These are phyloP conservation scores for Hypoxylon intermedium DNA, from an alignment of 495 filamentous ascomycete genomes.

Conservation along the genomic window DNA sequence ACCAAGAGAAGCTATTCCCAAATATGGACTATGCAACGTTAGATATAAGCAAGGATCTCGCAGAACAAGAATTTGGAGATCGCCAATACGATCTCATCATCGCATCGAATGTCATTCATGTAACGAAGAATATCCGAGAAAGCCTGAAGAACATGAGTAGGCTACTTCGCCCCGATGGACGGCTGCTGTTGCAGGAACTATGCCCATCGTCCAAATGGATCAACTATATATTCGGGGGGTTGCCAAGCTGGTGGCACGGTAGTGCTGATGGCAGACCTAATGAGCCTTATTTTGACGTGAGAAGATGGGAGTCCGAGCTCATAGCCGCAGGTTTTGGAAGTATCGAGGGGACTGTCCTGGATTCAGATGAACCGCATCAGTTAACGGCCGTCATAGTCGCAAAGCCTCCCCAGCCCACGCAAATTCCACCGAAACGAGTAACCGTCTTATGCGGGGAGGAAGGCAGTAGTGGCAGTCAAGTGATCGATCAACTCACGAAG, in stretches of 20 bases:
- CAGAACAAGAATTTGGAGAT: conserved; percentile 42
- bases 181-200: conserved; percentile 32
- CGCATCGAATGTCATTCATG: conserved; percentile 48
- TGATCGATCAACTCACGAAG: conserved; percentile 10
- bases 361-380: conserved; percentile 46
- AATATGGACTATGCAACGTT: conserved; percentile 41
- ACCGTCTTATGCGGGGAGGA: conserved; percentile 12
- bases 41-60: conserved; percentile 41
- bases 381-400: conserved; percentile 28
- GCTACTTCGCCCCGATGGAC: conserved; percentile 47
- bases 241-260: conserved; percentile 53
- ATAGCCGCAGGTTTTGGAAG: conserved; percentile 40
- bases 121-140: conserved; percentile 44
- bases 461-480: background rate
- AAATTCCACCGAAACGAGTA: conserved; percentile 5
- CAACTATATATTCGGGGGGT: conserved; percentile 41
- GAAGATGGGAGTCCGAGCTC: conserved; percentile 48
- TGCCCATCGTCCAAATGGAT: conserved; percentile 29
- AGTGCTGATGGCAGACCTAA: conserved; percentile 40
- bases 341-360: conserved; percentile 32
- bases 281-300: conserved; percentile 42
- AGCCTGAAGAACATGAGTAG: conserved; percentile 48
- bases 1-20: conserved; percentile 19
- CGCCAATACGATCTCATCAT: conserved; percentile 37
- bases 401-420: background rate